phyloP scores from a whole-genome alignment of 2,329 filamentous ascomycete genomes.

The Diaporthe australafricana region DNA sequence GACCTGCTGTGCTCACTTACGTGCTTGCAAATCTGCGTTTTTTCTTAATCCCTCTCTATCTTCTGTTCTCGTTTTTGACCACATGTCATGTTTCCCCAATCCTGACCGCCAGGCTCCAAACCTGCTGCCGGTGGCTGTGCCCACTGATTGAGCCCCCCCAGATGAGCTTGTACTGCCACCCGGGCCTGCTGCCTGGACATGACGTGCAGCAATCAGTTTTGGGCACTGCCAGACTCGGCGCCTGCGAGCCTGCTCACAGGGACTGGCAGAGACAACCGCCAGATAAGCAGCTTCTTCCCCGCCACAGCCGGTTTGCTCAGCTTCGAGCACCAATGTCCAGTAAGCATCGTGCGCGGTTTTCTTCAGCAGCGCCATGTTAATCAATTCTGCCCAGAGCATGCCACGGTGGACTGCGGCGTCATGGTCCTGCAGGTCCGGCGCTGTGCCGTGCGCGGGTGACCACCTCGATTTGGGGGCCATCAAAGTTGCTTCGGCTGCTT shows the following conservation, averaged over 20 bases:
- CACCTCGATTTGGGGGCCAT: conserved; percentile 8
- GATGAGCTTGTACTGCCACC: background rate
- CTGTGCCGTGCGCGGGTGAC: conserved; percentile 19
- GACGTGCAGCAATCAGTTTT: conserved; percentile 10
- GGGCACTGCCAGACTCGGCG: conserved; percentile 7
- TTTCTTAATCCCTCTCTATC: background rate
- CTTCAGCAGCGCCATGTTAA: background rate
- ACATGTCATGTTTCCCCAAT: background rate
- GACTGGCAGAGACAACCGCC: background rate
- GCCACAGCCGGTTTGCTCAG: conserved; percentile 14
- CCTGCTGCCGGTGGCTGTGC: conserved; percentile 19
- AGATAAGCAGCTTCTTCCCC: background rate
- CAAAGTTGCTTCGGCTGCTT: conserved; percentile 7
- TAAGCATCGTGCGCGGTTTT: conserved; percentile 21
- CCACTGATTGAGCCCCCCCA: background rate
- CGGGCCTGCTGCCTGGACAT: conserved; percentile 18
- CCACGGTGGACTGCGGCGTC: background rate
- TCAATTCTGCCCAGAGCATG: background rate
- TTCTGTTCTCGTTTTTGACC: background rate
- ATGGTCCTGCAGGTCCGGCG: conserved; percentile 19
- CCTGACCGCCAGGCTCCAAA: background rate
- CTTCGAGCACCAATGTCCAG: background rate
- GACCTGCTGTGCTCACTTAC: background rate
- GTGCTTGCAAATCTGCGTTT: background rate
- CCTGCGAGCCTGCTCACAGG: background rate